Evolutionary conservation across 2,329 filamentous ascomycete genomes (phyloP).

Genomic region (Pyricularia sp.): DNA sequence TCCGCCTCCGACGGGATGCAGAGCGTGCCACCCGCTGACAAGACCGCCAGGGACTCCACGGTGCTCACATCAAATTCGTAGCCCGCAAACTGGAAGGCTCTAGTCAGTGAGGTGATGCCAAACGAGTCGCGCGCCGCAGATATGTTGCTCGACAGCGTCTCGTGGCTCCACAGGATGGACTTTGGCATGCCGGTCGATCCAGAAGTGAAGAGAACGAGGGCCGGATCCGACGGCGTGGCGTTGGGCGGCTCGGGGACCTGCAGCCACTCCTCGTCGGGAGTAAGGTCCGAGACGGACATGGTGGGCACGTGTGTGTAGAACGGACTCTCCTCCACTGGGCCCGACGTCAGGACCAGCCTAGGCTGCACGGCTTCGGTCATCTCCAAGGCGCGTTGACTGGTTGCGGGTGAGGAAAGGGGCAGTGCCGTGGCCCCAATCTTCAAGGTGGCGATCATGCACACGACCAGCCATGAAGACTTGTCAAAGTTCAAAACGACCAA

Average conservation of each 20-base stretch:
- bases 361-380: slow-evolving; percentile 13
- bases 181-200: slow-evolving; percentile 34
- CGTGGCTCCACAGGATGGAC: slow-evolving; percentile 25
- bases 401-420: slow-evolving; percentile 13
- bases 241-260: neutral
- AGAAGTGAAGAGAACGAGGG: slow-evolving; percentile 33
- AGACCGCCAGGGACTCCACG: neutral
- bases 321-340: slow-evolving; percentile 8
- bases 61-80: slow-evolving; percentile 30
- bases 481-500: slow-evolving; percentile 26
- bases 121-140: slow-evolving; percentile 18
- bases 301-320: slow-evolving; percentile 8
- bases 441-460: slow-evolving; percentile 13
- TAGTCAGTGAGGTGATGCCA: neutral
- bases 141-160: slow-evolving; percentile 21
- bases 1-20: neutral
- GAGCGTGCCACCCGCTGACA: neutral
- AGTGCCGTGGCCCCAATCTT: slow-evolving; percentile 14
- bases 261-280: neutral
- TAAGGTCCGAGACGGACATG: slow-evolving; percentile 13
- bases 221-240: neutral
- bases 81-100: slow-evolving; percentile 30
- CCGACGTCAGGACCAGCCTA: slow-evolving; percentile 9
- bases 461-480: slow-evolving; percentile 13
- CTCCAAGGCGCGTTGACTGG: slow-evolving; percentile 8